phyloP scores from a whole-genome alignment of 495 filamentous ascomycete species.

The Amorphotheca resinae region DNA sequence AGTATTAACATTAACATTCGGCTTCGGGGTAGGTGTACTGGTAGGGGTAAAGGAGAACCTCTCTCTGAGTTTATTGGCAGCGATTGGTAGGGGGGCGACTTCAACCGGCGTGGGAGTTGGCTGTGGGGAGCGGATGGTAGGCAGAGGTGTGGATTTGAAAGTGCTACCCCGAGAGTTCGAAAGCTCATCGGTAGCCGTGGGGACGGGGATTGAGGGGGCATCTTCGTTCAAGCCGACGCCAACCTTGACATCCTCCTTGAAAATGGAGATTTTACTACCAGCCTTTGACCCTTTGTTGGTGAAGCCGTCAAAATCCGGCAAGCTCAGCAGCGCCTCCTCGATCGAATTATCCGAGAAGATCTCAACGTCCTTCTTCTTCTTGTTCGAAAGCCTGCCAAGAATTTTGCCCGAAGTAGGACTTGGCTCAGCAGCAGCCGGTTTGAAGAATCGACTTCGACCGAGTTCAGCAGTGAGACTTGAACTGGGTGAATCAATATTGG shows the following conservation, averaged over 20 bases:
- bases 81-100: neutral
- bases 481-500: slow-evolving; percentile 22
- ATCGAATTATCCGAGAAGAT: slow-evolving; percentile 57
- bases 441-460: slow-evolving; percentile 48
- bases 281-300: neutral
- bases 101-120: slow-evolving; percentile 9
- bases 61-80: slow-evolving; percentile 3
- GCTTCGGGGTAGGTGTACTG: slow-evolving; percentile 1
- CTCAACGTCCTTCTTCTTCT: slow-evolving; percentile 38
- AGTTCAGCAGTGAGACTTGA: slow-evolving; percentile 19
- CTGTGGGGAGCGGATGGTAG: slow-evolving; percentile 12
- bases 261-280: slow-evolving; percentile 8
- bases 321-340: slow-evolving; percentile 35
- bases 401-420: slow-evolving; percentile 41
- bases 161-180: slow-evolving; percentile 5
- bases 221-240: neutral
- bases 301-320: slow-evolving; percentile 15
- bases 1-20: neutral
- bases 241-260: slow-evolving; percentile 1
- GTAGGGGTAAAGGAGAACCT: slow-evolving; percentile 14
- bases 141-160: slow-evolving; percentile 8
- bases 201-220: neutral
- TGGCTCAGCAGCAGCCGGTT: slow-evolving; percentile 25
- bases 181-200: neutral
- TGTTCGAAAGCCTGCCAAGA: slow-evolving; percentile 32